phyloP scores from a whole-genome alignment of 179 eudicot genomes.

The Spergularia azorica region DNA sequence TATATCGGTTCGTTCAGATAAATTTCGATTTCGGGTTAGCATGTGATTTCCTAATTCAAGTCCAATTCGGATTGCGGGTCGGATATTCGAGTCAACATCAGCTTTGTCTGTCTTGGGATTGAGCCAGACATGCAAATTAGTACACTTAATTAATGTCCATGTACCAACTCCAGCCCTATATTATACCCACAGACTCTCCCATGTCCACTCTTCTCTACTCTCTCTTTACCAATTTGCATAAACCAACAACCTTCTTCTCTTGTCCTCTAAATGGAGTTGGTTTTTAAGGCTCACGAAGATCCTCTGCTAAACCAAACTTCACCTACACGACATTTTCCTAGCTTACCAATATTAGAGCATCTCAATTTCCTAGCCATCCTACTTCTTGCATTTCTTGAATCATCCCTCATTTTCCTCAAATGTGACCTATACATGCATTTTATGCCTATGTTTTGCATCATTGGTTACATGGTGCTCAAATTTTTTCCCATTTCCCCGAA shows the following conservation, averaged over 20 bases:
- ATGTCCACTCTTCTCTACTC: too few species aligned
- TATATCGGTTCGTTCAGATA: too few species aligned
- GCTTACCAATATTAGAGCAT: slow-evolving; percentile 25
- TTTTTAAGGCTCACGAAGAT: slow-evolving; percentile 23
- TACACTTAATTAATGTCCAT: too few species aligned
- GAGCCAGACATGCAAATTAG: too few species aligned
- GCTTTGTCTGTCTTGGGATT: too few species aligned
- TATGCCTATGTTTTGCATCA: slow-evolving; percentile 22
- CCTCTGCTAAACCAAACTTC: slow-evolving; percentile 9
- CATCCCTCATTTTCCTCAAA: slow-evolving; percentile 35
- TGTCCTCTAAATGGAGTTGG: slow-evolving; percentile 23
- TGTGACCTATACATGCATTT: slow-evolving; percentile 37
- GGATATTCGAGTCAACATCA: too few species aligned
- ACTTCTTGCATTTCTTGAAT: slow-evolving; percentile 33
- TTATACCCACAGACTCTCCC: too few species aligned
- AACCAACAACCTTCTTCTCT: neutral
- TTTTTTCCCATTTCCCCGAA: slow-evolving; percentile 29
- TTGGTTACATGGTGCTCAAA: slow-evolving; percentile 17
- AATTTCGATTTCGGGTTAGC: too few species aligned
- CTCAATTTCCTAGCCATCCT: slow-evolving; percentile 31
- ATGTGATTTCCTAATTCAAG: too few species aligned
- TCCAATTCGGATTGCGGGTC: too few species aligned
- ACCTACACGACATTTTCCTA: slow-evolving; percentile 1
- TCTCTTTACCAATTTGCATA: too few species aligned
- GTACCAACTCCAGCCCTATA: too few species aligned